Conservation (phyloP, 352 stramenopile species). For the Pythium rishiriense region DNA sequence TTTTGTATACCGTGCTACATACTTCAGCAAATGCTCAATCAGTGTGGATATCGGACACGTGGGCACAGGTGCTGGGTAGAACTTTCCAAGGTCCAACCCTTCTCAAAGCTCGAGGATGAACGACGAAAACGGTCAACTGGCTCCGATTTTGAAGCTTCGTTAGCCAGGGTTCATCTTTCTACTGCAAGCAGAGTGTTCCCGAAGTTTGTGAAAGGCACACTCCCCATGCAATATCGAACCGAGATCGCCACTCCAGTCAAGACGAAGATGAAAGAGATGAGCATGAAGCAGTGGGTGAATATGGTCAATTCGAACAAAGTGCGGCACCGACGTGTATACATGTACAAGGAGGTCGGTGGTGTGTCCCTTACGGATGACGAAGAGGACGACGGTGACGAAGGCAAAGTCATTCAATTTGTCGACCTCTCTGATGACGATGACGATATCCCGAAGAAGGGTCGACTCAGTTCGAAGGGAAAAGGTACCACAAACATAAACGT, state of each 20-base stretch:
- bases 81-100: slow-evolving; percentile 37
- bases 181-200: slow-evolving; percentile 47
- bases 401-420: slow-evolving; percentile 11
- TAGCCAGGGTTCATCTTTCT: slow-evolving; percentile 38
- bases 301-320: slow-evolving; percentile 43
- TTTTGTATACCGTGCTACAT: too few relatives aligned
- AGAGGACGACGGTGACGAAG: slow-evolving; percentile 10
- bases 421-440: slow-evolving; percentile 6
- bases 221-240: slow-evolving; percentile 38
- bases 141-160: slow-evolving; percentile 45
- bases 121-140: slow-evolving; percentile 36
- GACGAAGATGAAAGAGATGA: slow-evolving; percentile 39
- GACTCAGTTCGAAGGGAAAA: slow-evolving; percentile 1
- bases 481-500: background rate
- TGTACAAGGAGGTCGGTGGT: slow-evolving; percentile 20
- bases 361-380: slow-evolving; percentile 5
- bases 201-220: slow-evolving; percentile 45
- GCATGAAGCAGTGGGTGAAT: slow-evolving; percentile 42
- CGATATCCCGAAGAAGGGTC: background rate
- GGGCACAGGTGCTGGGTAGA: slow-evolving; percentile 52
- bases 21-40: background rate
- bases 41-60: background rate
- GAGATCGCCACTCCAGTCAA: slow-evolving; percentile 34
- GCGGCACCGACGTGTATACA: slow-evolving; percentile 38
- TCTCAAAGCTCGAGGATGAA: slow-evolving; percentile 39